Base-by-base conservation (phyloP, 257 asterid species). In the Nicotiana knightiana region DNA sequence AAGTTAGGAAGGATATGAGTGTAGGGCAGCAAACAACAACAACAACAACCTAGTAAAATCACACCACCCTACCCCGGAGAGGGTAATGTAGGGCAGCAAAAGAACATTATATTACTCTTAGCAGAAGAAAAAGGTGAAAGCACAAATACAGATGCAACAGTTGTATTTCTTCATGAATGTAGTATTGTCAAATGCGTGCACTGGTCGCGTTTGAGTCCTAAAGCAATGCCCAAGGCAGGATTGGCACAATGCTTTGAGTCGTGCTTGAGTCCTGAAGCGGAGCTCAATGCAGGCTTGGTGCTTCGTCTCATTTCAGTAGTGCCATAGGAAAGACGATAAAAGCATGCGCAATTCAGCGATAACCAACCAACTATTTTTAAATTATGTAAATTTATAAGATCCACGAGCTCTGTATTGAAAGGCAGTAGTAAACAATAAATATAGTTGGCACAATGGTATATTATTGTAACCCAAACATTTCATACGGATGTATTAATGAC, bases 71-170 rank as follows among this genome's bases (percentile, higher is more conserved):
- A 30, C 33, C 33, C 33, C 33, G 33, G 3, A 30, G 33, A 0
- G 33, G 33, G 33, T 30, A 30, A 30, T 51, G 63, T 75, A 51
- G 79, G 79, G 17, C 28, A 51, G 63, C 9, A 70, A 63, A 75
- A 85, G 73, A 81, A n/a, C 79, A 43, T 58, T 67, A 46, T 33
- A 53, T 3, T 67, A 26, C 26, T 12, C n/a, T 26, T 62, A n/a
- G 30, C 64, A n/a, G 51, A 9, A 77, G 37, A 55, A 82, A 81
- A 68, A 70, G n/a, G 64, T 83, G 77, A 55, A 30, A 21, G 24
- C 24, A 21, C 37, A 0, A 67, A 61, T 26, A 3, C 62, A 26
- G 79, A 75, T 75, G 80, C 79, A 51, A 75, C 80, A 51, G 46
- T 51, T 28, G 16, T 75, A 48, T 75, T 13, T 75, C 63, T 48